These are phyloP conservation scores for Parastagonospora nodorum DNA, from an alignment of 2,329 filamentous ascomycete species.

Conservation along the genomic window DNA sequence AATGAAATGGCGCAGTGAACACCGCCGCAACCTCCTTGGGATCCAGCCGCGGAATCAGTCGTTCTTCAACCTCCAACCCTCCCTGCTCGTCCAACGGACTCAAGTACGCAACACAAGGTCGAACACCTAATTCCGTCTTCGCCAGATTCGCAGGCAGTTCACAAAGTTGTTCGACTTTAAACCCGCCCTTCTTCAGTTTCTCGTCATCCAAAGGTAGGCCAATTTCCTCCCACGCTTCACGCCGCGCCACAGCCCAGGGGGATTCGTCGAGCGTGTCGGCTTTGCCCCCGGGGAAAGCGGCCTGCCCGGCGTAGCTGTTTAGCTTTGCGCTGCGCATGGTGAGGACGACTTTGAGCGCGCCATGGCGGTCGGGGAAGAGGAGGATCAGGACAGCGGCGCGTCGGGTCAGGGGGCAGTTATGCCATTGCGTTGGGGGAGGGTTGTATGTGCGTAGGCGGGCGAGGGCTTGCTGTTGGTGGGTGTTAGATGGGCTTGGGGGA, in stretches of 20 bases:
- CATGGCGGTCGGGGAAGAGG: conserved; percentile 81
- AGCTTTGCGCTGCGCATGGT: conserved; percentile 65
- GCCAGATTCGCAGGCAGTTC: conserved; percentile 68
- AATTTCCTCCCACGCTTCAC: conserved; percentile 93
- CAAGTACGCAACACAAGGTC: conserved; percentile 66
- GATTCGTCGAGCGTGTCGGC: conserved; percentile 61
- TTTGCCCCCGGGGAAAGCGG: conserved; percentile 79
- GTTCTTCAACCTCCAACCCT: conserved; percentile 60
- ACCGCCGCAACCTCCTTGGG: conserved; percentile 91
- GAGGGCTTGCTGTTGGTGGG: conserved; percentile 53
- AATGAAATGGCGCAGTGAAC: conserved; percentile 86
- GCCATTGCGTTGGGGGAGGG: conserved; percentile 63
- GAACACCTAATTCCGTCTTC: conserved; percentile 56
- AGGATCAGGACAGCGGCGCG: conserved; percentile 87
- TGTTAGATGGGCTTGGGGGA: conserved; percentile 5
- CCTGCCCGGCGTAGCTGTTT: conserved; percentile 72
- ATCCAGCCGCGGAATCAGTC: conserved; percentile 79
- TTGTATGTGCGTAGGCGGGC: conserved; percentile 61
- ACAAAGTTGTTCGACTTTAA: conserved; percentile 86
- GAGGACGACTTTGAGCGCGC: conserved; percentile 72
- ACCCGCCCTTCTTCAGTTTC: conserved; percentile 66
- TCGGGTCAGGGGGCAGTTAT: conserved; percentile 62
- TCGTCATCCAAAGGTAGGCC: conserved; percentile 76
- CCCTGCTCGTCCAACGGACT: conserved; percentile 20
- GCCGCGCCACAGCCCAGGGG: conserved; percentile 78